Base-by-base conservation (phyloP, 805 yeast genomes). In the Teunomyces kruisii region DNA sequence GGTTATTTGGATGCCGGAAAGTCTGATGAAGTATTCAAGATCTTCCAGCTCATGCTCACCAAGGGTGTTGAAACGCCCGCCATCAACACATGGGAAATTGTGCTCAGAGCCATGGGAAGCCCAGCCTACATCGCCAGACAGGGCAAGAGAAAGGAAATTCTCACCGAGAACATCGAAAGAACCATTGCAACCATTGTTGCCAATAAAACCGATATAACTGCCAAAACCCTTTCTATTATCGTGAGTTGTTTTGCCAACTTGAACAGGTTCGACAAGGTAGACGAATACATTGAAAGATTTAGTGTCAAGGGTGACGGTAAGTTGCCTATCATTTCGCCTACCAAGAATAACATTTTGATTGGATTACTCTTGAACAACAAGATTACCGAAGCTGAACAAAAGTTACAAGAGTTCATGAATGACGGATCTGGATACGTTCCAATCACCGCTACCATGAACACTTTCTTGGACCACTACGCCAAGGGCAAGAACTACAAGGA, bases 51-150 rank as follows among this genome's bases (percentile, higher is more conserved):
- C 35, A 58, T 84, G 65, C 51, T 75, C 22, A 49, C 59, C 9
- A 53, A 58, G 6, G 75, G 74, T 15, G 56, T 70, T 13, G 49
- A 49, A 1, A 56, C 50, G 19, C 81, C 81, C n/a, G 60, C 74
- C 4, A 52, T 72, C n/a, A 52, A 61, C 0, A 60, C 81, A 1
- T 86, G 89, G 89, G 81, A 83, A 42, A 71, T 77, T 42, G 69
- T 84, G 24, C 62, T 86, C 41, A 66, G 74, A 42, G 70, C 84
- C 0, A 72, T 75, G 56, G 70, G 74, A 7, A 66, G 61, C 47
- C 66, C 74, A 3, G 47, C 50, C 5, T 52, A 57, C 29, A 52
- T 67, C 12, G 43, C 44, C 67, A 48, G 60, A 67, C 32, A 52
- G 45, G 1, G 52, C 54, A 22, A 26, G 5, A 64, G 63, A 46